Conservation (phyloP, 2,329 filamentous ascomycete species). For the Claviceps pazoutovae region DNA sequence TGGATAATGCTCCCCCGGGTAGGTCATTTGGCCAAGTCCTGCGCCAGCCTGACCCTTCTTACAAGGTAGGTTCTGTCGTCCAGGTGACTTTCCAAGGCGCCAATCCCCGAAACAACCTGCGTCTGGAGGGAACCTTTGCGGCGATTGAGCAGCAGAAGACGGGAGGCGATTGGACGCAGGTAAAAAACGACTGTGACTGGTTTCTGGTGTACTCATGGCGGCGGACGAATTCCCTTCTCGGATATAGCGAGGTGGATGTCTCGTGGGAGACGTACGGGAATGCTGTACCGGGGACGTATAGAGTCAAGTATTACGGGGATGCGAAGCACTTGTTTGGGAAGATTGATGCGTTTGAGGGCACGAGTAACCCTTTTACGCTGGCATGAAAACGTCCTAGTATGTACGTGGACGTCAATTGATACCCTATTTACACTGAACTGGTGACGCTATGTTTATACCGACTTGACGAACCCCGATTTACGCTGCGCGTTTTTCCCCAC, state of each 20-base stretch:
- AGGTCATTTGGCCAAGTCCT: conserved; percentile 58
- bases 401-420: too few species aligned
- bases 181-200: conserved; percentile 72
- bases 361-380: conserved; percentile 11
- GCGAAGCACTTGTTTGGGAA: conserved; percentile 42
- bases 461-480: too few species aligned
- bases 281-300: conserved; percentile 53
- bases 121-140: conserved; percentile 63
- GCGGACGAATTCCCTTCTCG: conserved; percentile 53
- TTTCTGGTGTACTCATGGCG: conserved; percentile 69
- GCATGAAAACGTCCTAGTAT: background rate
- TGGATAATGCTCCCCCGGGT: conserved; percentile 52
- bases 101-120: conserved; percentile 80
- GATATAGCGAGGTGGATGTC: conserved; percentile 64
- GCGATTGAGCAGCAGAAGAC: conserved; percentile 51
- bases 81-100: conserved; percentile 66
- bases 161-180: conserved; percentile 42
- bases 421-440: too few species aligned
- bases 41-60: conserved; percentile 37
- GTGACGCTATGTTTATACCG: too few species aligned
- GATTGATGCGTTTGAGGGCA: conserved; percentile 17
- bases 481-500: too few species aligned
- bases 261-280: conserved; percentile 52
- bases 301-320: conserved; percentile 75
- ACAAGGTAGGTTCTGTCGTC: conserved; percentile 47